Percentiles rank a stretch among this genome's conserved stretches.
phyloP scores from a whole-genome alignment of 371 early-diverging fungal species.

The Syncephalastrum racemosum region DNA sequence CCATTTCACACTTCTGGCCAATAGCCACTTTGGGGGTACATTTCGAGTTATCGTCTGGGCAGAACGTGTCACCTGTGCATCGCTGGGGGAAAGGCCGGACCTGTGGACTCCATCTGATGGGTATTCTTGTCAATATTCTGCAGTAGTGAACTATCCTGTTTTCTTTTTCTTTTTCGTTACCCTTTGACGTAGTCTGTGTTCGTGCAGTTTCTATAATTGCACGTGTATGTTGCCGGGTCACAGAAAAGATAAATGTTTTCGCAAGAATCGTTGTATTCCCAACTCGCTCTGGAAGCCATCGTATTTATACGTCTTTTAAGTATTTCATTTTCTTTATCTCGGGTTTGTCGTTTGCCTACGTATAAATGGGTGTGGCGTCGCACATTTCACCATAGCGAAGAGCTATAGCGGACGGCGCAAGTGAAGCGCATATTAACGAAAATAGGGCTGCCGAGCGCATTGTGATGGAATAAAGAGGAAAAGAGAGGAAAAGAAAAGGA shows the following conservation, averaged over 20 bases:
- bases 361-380: no score
- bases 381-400: no score
- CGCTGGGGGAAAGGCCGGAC: slow-evolving; percentile 25
- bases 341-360: no score
- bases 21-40: slow-evolving; percentile 21
- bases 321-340: no score
- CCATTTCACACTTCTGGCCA: slow-evolving; percentile 32
- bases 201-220: slow-evolving; percentile 37
- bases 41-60: slow-evolving; percentile 36
- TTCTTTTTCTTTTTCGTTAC: slow-evolving; percentile 18
- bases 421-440: no score
- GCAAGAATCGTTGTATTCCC: slow-evolving; percentile 39
- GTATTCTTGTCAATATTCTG: neutral
- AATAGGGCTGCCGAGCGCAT: no score
- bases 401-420: no score
- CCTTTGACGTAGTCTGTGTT: slow-evolving; percentile 37
- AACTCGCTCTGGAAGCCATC: slow-evolving; percentile 14
- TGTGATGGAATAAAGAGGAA: no score
- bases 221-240: slow-evolving; percentile 21
- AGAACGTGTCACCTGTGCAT: slow-evolving; percentile 29
- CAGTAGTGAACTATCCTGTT: neutral
- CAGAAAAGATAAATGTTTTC: slow-evolving; percentile 34
- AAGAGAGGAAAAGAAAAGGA: no score
- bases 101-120: slow-evolving; percentile 23
- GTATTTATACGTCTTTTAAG: no score